Evolutionary conservation across 2,329 filamentous ascomycete species (phyloP).

Genomic region (Talaromyces sp.): DNA sequence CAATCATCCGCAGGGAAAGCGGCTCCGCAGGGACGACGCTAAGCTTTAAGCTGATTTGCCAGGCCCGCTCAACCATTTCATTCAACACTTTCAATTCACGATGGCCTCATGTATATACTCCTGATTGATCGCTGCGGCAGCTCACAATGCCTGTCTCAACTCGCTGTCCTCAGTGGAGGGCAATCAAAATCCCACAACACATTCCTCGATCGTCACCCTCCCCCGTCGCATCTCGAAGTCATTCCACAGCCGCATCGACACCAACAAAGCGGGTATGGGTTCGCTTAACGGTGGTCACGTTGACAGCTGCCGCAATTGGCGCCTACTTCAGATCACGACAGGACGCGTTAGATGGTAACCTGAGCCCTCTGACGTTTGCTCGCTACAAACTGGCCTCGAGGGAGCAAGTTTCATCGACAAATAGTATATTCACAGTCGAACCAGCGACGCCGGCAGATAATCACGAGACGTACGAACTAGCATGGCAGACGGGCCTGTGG

Average conservation of each 20-base stretch:
- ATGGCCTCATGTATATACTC: conserved; percentile 1
- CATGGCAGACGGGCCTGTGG: conserved; percentile 66
- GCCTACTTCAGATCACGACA: conserved; percentile 31
- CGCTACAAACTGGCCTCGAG: conserved; percentile 39
- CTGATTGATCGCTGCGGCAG: neutral
- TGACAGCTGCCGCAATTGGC: conserved; percentile 33
- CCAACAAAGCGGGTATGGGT: conserved; percentile 30
- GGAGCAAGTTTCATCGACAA: conserved; percentile 43
- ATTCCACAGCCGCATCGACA: conserved; percentile 19
- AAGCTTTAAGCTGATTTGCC: neutral
- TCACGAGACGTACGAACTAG: conserved; percentile 38
- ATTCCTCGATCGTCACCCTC: neutral
- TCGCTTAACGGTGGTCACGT: conserved; percentile 30
- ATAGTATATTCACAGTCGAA: conserved; percentile 42
- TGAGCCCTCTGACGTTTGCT: conserved; percentile 37
- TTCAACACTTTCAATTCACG: neutral
- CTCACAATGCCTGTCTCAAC: conserved; percentile 17
- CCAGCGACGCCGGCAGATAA: conserved; percentile 31
- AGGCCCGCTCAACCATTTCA: neutral
- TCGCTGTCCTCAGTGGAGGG: conserved; percentile 17
- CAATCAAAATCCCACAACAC: conserved; percentile 5
- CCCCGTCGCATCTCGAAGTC: conserved; percentile 19
- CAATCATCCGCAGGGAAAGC: neutral
- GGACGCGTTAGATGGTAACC: conserved; percentile 21
- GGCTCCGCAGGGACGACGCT: neutral